Conservation (phyloP, 345 rosid genomes). For the Abelmoschus esculentus region DNA sequence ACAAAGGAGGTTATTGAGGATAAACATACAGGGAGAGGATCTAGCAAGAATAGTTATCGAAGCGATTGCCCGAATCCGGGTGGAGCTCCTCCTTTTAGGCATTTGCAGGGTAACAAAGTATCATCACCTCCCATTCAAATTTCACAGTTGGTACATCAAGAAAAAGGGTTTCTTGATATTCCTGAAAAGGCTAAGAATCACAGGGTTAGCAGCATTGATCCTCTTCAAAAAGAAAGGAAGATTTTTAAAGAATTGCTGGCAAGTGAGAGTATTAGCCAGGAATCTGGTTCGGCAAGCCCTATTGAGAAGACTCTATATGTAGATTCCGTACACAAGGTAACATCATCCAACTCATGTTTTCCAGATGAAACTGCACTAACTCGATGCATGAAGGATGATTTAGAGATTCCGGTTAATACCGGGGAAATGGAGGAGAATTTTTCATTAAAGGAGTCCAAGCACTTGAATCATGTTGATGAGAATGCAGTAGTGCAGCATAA, state of each 20-base stretch:
- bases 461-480: background rate
- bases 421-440: slow-evolving; percentile 29
- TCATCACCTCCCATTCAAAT: slow-evolving; percentile 1
- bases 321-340: slow-evolving; percentile 44
- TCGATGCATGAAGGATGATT: slow-evolving; percentile 10
- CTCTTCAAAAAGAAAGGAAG: slow-evolving; percentile 16
- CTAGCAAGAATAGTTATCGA: slow-evolving; percentile 5
- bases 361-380: slow-evolving; percentile 15
- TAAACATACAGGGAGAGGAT: slow-evolving; percentile 19
- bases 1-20: slow-evolving; percentile 16
- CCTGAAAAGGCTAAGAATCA: slow-evolving; percentile 21
- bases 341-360: slow-evolving; percentile 21
- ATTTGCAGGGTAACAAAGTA: slow-evolving; percentile 23
- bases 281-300: slow-evolving; percentile 30
- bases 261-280: slow-evolving; percentile 37
- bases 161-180: slow-evolving; percentile 16
- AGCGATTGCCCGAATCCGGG: slow-evolving; percentile 14
- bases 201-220: slow-evolving; percentile 11
- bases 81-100: slow-evolving; percentile 25
- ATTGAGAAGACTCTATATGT: slow-evolving; percentile 74
- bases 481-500: slow-evolving; percentile 6
- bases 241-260: slow-evolving; percentile 48
- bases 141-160: slow-evolving; percentile 9
- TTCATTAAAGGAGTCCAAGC: slow-evolving; percentile 24
- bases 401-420: slow-evolving; percentile 10